Conservation (phyloP, 305 asterid species). For the Fraxinus greggii region DNA sequence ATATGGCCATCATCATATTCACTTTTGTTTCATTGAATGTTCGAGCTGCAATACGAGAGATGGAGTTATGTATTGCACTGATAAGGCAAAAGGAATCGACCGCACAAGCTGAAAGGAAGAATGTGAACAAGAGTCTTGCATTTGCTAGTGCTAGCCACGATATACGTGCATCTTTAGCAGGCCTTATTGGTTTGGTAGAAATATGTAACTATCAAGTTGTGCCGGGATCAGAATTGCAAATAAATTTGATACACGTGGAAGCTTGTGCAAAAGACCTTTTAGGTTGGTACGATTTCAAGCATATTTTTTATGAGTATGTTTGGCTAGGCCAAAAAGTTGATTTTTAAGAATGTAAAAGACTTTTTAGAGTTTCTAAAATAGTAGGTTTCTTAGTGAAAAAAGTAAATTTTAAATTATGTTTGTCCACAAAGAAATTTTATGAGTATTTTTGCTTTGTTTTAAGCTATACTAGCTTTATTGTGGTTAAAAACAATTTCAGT, state of each 20-base stretch:
- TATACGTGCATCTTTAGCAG: slow-evolving; percentile 68
- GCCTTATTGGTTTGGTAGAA: slow-evolving; percentile 52
- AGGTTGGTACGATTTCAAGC: slow-evolving; percentile 30
- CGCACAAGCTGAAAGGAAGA: slow-evolving; percentile 65
- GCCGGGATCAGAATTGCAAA: slow-evolving; percentile 30
- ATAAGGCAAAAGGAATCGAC: slow-evolving; percentile 77
- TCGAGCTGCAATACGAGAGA: slow-evolving; percentile 54
- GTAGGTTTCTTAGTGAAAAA: background rate
- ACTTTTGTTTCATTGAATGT: slow-evolving; percentile 32
- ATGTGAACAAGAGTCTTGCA: slow-evolving; percentile 66
- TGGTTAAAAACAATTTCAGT: background rate
- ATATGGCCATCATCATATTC: slow-evolving; percentile 25
- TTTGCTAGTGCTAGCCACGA: slow-evolving; percentile 69
- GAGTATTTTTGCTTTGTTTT: background rate
- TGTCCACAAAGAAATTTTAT: background rate
- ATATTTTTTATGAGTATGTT: background rate
- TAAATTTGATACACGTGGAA: slow-evolving; percentile 42
- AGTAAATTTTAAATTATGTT: background rate
- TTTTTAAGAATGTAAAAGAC: background rate
- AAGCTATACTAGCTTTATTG: background rate
- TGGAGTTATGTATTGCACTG: slow-evolving; percentile 47
- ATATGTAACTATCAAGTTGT: slow-evolving; percentile 36
- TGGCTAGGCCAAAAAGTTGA: background rate
- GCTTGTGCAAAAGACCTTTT: slow-evolving; percentile 43
- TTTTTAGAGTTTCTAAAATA: background rate